Conservation (phyloP, 2,329 filamentous ascomycete species). For the Xylariaceae sp. region DNA sequence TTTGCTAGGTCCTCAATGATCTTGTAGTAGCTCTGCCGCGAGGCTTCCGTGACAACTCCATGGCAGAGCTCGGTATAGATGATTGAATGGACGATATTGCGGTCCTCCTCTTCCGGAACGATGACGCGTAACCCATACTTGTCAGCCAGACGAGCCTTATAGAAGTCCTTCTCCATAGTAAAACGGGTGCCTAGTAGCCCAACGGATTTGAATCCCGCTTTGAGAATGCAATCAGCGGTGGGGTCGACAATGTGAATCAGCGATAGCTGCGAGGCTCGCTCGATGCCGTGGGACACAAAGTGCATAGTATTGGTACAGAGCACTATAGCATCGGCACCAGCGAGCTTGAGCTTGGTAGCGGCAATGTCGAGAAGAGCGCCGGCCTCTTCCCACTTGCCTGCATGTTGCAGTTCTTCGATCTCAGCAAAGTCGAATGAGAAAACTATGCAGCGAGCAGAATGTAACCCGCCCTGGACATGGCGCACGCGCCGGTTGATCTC, state of each 20-base stretch:
- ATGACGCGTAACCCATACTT: slow-evolving; percentile 32
- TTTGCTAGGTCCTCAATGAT: slow-evolving; percentile 28
- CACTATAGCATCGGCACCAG: slow-evolving; percentile 31
- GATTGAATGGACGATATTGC: slow-evolving; percentile 28
- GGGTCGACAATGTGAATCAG: slow-evolving; percentile 31
- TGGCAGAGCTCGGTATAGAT: slow-evolving; percentile 32
- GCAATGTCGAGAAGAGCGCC: slow-evolving; percentile 22
- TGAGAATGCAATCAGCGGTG: slow-evolving; percentile 26
- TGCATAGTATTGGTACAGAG: slow-evolving; percentile 34
- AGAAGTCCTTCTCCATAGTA: slow-evolving; percentile 37
- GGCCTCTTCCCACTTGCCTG: slow-evolving; percentile 29
- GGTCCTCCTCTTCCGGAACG: slow-evolving; percentile 28
- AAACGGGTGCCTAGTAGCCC: slow-evolving; percentile 34
- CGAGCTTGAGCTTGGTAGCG: slow-evolving; percentile 24
- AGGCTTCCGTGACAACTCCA: slow-evolving; percentile 27
- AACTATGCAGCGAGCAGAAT: slow-evolving; percentile 29
- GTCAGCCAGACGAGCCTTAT: slow-evolving; percentile 28
- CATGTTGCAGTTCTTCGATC: slow-evolving; percentile 26
- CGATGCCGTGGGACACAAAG: slow-evolving; percentile 25
- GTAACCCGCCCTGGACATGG: slow-evolving; percentile 24
- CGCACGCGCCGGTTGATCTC: slow-evolving; percentile 31
- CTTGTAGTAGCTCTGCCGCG: slow-evolving; percentile 25
- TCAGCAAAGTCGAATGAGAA: slow-evolving; percentile 33
- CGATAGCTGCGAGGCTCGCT: slow-evolving; percentile 17
- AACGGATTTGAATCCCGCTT: slow-evolving; percentile 23